Base-by-base conservation (phyloP, 108 stramenopile species). In the Pseudonitzschia delicatissima region DNA sequence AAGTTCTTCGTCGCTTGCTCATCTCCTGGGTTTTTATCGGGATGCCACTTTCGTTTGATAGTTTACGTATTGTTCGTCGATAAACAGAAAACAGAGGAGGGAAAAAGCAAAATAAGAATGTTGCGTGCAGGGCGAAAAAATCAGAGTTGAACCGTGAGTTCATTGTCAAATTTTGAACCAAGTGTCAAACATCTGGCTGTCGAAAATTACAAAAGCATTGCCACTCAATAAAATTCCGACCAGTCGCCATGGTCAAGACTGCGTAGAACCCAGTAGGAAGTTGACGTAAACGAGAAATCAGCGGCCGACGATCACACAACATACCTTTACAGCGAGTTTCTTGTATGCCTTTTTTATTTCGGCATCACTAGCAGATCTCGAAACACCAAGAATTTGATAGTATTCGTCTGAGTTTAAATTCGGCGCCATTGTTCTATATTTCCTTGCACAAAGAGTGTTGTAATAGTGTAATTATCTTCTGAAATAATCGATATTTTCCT, bases 1-100 rank as follows among this genome's bases (percentile, higher is more conserved):
- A 93, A 93, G 51, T 93, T 93, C 42, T 83, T 76, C 0, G 92
- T 93, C 6, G 92, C 92, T 68, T 90, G 71, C 63, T 90, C 84
- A 60, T 85, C 79, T 33, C 81, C 89, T 0, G 87, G 89, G 65
- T 93, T 93, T 57, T 93, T 93, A 62, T 93, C 92, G 0, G 92
- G 92, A 53, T 93, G 92, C 89, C 89, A 93, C 73, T 85, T 63
- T 69, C 36, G 60, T 50, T n/a, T n/a, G n/a, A n/a, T n/a, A n/a
- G n/a, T n/a, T 20, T 11, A 27, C 27, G 21, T 17, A 66, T 6
- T n/a, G n/a, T 44, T 44, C 42, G n/a, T 9, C 13, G 20, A 60
- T 25, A 18, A 20, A 7, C 11, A 59, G 42, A 37, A 25, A 71
- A 32, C 9, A 65, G 26, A 29, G 47, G 58, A n/a, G 67, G 37